Evolutionary conservation across 2,329 filamentous ascomycete species (phyloP).

Genomic region (Penicillium freii): DNA sequence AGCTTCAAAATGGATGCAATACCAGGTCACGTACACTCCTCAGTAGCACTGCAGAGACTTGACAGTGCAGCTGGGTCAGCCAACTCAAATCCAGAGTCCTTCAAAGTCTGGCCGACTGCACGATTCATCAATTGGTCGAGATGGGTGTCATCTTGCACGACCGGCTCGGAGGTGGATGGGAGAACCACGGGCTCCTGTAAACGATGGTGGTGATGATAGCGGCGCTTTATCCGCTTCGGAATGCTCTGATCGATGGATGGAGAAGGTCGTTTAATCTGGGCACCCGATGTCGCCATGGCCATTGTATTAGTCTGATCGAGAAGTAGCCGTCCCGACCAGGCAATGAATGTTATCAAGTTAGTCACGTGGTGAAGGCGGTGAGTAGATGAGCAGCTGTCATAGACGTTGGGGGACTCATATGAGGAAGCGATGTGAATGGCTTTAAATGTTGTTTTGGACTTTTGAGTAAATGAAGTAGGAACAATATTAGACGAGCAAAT

Average conservation of each 20-base stretch:
- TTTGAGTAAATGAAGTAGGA: not conserved
- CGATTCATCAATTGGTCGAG: slow-evolving; percentile 56
- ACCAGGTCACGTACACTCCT: slow-evolving; percentile 54
- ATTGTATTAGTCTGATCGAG: slow-evolving; percentile 9
- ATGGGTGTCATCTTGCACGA: slow-evolving; percentile 52
- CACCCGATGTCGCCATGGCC: slow-evolving; percentile 33
- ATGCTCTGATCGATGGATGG: slow-evolving; percentile 25
- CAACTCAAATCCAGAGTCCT: slow-evolving; percentile 54
- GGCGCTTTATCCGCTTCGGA: slow-evolving; percentile 37
- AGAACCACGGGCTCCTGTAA: slow-evolving; percentile 36
- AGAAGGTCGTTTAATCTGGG: slow-evolving; percentile 36
- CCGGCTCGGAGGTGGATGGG: slow-evolving; percentile 33
- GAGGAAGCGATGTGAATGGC: not conserved
- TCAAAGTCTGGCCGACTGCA: slow-evolving; percentile 54
- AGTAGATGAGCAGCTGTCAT: not conserved
- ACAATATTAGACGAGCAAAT: not conserved
- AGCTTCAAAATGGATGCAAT: slow-evolving; percentile 1
- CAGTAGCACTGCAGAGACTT: slow-evolving; percentile 53
- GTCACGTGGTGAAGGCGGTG: slow-evolving; percentile 4
- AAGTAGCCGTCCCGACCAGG: slow-evolving; percentile 15
- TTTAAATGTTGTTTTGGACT: not conserved
- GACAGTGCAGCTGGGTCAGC: slow-evolving; percentile 57
- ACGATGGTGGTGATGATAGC: slow-evolving; percentile 46
- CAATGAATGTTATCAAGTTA: slow-evolving; percentile 1
- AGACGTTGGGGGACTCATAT: not conserved